These are phyloP conservation scores for Neurospora intermedia DNA, from an alignment of 495 filamentous ascomycete species.

Conservation along the genomic window DNA sequence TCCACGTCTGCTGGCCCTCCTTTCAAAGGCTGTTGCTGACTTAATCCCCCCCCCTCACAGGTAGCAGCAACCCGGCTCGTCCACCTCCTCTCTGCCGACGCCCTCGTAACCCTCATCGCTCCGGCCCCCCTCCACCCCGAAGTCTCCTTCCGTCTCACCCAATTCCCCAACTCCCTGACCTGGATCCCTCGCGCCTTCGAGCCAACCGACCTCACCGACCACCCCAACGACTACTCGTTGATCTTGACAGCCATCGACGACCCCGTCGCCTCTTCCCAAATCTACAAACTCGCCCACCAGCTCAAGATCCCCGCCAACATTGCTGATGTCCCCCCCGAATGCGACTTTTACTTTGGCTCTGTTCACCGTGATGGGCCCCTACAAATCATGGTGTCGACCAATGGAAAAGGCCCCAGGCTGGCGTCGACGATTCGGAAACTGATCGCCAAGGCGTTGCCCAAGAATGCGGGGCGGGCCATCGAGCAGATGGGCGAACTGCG, in stretches of 20 bases:
- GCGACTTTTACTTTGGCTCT: constrained; percentile 97
- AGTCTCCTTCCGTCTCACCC: constrained; percentile 67
- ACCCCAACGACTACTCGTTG: constrained; percentile 50
- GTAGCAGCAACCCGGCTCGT: constrained; percentile 92
- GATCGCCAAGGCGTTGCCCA: constrained; percentile 67
- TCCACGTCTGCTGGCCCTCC: not conserved
- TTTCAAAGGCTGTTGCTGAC: not conserved
- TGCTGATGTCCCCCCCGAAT: constrained; percentile 91
- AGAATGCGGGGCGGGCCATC: constrained; percentile 71
- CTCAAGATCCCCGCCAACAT: constrained; percentile 83
- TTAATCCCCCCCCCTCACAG: constrained; percentile 31
- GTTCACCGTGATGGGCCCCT: constrained; percentile 89
- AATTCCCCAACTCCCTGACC: constrained; percentile 48
- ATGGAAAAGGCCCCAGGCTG: constrained; percentile 89
- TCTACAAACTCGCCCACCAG: constrained; percentile 88
- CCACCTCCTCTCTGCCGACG: constrained; percentile 88
- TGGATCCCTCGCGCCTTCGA: constrained; percentile 76
- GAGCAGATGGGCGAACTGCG: constrained; percentile 67
- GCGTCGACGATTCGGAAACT: constrained; percentile 76
- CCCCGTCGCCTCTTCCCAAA: constrained; percentile 68
- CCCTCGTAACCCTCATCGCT: constrained; percentile 73
- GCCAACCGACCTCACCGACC: constrained; percentile 61
- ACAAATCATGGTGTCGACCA: constrained; percentile 97
- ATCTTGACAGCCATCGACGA: constrained; percentile 91
- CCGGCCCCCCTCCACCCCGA: constrained; percentile 74